phyloP scores from a whole-genome alignment of 2,329 filamentous ascomycete genomes.

The Diplodia corticola region DNA sequence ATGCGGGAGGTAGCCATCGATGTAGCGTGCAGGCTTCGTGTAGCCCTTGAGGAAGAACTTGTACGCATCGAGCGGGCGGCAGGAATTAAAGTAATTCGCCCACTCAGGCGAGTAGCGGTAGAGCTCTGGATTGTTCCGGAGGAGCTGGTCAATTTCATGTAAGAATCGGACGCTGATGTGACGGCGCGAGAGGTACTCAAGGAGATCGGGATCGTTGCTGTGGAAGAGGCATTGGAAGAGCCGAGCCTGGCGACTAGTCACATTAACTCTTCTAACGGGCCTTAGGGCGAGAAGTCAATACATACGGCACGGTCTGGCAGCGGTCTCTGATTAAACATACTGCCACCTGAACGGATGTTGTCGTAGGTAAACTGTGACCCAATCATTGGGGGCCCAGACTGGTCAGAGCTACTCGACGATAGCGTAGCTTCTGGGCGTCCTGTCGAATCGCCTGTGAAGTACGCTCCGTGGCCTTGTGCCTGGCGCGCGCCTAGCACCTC shows the following conservation, averaged over 20 bases:
- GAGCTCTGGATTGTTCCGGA: conserved; percentile 30
- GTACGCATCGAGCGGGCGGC: conserved; percentile 30
- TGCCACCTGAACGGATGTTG: not conserved
- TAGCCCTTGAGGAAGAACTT: conserved; percentile 33
- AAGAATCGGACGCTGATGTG: conserved; percentile 30
- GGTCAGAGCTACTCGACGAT: not conserved
- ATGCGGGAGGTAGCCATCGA: conserved; percentile 27
- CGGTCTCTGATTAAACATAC: not conserved
- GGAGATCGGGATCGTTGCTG: conserved; percentile 27
- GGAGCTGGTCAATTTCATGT: conserved; percentile 31
- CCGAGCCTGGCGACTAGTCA: not conserved
- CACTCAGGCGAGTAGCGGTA: conserved; percentile 25
- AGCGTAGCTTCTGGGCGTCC: not conserved
- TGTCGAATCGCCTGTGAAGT: not conserved
- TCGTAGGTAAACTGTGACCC: no score
- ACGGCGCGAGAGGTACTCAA: conserved; percentile 27
- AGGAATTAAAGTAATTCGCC: conserved; percentile 25
- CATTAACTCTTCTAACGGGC: not conserved
- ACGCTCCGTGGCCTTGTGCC: not conserved
- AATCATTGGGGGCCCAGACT: no score
- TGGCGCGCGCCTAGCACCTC: conserved; percentile 6
- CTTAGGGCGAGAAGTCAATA: not conserved
- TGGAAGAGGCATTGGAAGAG: conserved; percentile 25
- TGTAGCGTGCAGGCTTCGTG: conserved; percentile 32
- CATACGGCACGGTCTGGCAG: not conserved